A percentile compares a stretch with the other conserved stretches of the same genome.
Conservation (phyloP, 306 rosid genomes). For the Gillenia trifoliata region DNA sequence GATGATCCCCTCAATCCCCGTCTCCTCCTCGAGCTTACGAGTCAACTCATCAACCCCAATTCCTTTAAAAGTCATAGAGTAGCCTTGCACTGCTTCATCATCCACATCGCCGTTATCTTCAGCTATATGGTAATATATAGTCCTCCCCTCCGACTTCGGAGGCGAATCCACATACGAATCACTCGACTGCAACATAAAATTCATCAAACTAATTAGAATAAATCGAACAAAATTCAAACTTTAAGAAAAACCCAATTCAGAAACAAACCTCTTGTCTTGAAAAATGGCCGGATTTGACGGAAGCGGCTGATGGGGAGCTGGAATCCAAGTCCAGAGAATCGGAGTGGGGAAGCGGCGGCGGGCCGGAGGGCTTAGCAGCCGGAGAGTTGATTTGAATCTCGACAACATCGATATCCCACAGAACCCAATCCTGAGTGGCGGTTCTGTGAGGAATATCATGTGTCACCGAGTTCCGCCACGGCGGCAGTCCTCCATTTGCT, state of each 20-base stretch:
- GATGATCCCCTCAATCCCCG: slow-evolving; percentile 61
- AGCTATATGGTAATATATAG: slow-evolving; percentile 74
- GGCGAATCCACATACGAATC: slow-evolving; percentile 40
- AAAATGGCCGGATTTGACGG: slow-evolving; percentile 27
- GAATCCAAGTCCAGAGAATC: slow-evolving; percentile 60
- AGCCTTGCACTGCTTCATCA: slow-evolving; percentile 49
- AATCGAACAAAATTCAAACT: not conserved
- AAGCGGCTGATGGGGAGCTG: slow-evolving; percentile 31
- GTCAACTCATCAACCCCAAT: slow-evolving; percentile 72
- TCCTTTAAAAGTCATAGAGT: slow-evolving; percentile 62
- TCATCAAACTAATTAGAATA: not conserved
- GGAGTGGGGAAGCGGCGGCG: slow-evolving; percentile 40
- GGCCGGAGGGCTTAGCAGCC: slow-evolving; percentile 16
- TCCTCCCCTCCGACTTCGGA: slow-evolving; percentile 63
- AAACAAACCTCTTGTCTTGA: slow-evolving; percentile 54
- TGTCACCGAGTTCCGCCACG: slow-evolving; percentile 88
- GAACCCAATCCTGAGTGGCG: slow-evolving; percentile 75
- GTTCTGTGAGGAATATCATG: slow-evolving; percentile 78
- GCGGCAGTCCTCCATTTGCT: slow-evolving; percentile 83
- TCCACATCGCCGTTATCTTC: slow-evolving; percentile 72
- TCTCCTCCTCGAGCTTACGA: slow-evolving; percentile 70
- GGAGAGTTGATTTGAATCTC: slow-evolving; percentile 54
- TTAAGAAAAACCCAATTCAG: not conserved
- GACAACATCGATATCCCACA: slow-evolving; percentile 72
- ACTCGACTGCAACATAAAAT: slow-evolving; percentile 43